Evolutionary conservation across 441 rosid genomes (phyloP).

Genomic region (Erodium texanum): DNA sequence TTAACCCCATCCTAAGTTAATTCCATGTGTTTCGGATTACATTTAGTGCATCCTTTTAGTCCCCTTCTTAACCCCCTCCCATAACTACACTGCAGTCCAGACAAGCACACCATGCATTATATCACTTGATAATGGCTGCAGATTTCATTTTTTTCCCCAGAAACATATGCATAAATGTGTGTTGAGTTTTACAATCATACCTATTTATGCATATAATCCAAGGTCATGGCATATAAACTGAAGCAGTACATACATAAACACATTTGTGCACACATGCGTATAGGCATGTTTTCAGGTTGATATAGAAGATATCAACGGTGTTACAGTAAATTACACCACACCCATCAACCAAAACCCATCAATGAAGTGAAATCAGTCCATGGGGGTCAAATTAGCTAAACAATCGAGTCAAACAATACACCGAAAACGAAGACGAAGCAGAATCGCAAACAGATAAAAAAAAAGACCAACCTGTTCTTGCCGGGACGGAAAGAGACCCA

Average conservation of each 20-base stretch:
- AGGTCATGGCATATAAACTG: not conserved
- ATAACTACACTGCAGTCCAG: not conserved
- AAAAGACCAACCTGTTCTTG: constrained; percentile 43
- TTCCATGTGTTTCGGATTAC: too few species aligned
- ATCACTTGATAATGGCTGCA: not conserved
- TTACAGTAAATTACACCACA: not conserved
- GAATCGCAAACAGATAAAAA: not conserved
- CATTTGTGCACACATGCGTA: not conserved
- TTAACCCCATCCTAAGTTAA: not conserved
- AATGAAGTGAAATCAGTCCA: not conserved
- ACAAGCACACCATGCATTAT: not conserved
- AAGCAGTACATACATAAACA: not conserved
- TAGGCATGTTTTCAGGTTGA: not conserved
- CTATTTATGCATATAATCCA: not conserved
- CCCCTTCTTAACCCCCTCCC: not conserved
- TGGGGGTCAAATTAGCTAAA: not conserved
- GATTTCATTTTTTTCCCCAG: not conserved
- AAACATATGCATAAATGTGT: not conserved
- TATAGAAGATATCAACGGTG: not conserved
- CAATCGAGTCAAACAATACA: too few species aligned
- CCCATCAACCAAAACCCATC: not conserved
- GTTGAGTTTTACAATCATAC: not conserved
- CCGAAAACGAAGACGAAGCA: not conserved
- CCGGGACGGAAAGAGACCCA: constrained; percentile 60
- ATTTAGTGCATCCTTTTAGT: too few species aligned